Evolutionary conservation across 2,329 filamentous ascomycete species (phyloP), one percentile per base, ranked within the genome.

Genomic region (Neonectria hederae): DNA sequence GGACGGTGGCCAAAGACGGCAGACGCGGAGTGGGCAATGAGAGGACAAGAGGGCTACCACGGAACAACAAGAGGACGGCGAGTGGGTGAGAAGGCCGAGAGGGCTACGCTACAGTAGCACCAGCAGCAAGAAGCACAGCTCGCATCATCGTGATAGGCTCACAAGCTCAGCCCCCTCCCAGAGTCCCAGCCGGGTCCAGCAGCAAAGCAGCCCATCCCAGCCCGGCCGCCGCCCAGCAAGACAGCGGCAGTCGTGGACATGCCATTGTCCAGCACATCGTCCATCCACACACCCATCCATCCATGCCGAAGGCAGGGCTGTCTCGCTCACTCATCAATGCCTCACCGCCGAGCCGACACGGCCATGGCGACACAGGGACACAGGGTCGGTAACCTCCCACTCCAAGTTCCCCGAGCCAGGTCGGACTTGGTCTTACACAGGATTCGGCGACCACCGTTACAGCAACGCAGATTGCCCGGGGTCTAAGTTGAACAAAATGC

Each of bases 101-200:
- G 61, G 61, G 61, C 61, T 63, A 59, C 55, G 61, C 61, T 63
- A 63, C 61, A 57, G 61, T 59, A 48, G 55, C 61, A 63, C 54
- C 51, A 11, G 43, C 61, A 63, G 49, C 43, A 48, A 45, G 24
- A 55, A 38, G 51, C 61, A 62, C 59, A 57, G 52, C 38, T 58
- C 52, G 51, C 61, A 56, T 54, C 43, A 3, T 32, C 49, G 32
- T 55, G 61, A 63, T 59, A 63, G 61, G 61, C 52, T 63, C 61
- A 59, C 35, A 38, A 38, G 14, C 35, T 38, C 35, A 38, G 61
- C 55, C 61, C 54, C 61, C 51, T 63, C 54, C 24, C 61, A 54
- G 46, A 55, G 42, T 58, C 49, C 51, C 61, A 59, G 54, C 54
- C 60, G 30, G 48, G 60, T 48, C 42, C 61, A 63, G 54, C 48